Conservation (phyloP, 1,284 basidiomycete species). For the Blastosporella zonata region DNA sequence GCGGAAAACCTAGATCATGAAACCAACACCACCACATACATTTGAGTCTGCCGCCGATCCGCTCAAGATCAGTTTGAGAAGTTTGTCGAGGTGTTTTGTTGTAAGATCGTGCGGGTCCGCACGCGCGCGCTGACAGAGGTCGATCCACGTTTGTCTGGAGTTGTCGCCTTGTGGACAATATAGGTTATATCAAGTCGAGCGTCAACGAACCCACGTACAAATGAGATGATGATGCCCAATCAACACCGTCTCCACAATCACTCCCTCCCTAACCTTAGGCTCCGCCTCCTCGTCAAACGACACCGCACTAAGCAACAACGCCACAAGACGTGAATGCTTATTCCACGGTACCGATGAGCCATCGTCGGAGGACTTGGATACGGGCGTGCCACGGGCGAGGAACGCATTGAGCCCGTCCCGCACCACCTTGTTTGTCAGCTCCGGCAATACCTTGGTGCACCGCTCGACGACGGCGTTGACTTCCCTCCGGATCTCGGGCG, state of each 20-base stretch:
- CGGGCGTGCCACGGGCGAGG: conserved; percentile 34
- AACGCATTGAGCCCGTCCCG: conserved; percentile 53
- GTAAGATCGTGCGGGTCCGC: conserved; percentile 69
- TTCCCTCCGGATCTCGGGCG: conserved; percentile 50
- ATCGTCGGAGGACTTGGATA: conserved; percentile 25
- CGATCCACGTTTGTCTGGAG: conserved; percentile 78
- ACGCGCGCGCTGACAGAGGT: conserved; percentile 67
- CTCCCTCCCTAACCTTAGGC: conserved; percentile 34
- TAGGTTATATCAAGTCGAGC: not conserved
- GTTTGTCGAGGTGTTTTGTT: conserved; percentile 42
- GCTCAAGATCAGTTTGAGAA: conserved; percentile 50
- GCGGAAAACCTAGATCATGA: not conserved
- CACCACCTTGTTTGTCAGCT: conserved; percentile 50
- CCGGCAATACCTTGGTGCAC: conserved; percentile 33
- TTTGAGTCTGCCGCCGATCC: conserved; percentile 42
- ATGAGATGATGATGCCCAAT: conserved; percentile 75
- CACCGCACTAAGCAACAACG: conserved; percentile 49
- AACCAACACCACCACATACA: conserved; percentile 36
- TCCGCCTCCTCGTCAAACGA: conserved; percentile 41
- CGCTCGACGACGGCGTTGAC: conserved; percentile 44
- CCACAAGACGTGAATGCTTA: conserved; percentile 46
- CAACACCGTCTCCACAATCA: conserved; percentile 59
- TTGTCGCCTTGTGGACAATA: conserved; percentile 38
- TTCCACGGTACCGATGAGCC: conserved; percentile 33
- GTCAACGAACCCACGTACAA: conserved; percentile 40